Conservation (phyloP, 352 stramenopile genomes). For the Globisporangium okanoganense region DNA sequence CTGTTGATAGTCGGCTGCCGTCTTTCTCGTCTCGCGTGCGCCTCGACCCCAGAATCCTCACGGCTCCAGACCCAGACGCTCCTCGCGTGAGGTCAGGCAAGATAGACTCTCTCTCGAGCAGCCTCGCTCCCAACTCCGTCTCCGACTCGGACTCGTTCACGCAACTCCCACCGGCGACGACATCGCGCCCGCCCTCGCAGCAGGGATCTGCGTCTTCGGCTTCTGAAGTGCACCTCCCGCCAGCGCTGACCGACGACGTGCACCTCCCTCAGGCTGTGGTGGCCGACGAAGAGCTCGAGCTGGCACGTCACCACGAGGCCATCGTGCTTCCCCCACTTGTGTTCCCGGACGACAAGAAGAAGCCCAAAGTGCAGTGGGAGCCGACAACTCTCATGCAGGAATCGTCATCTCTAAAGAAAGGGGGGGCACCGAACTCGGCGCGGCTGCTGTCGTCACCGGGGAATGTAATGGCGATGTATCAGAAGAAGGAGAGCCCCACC, state of each 20-base stretch:
- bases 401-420: too few species aligned
- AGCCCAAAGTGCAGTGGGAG: slow-evolving; percentile 1
- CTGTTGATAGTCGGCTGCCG: neutral
- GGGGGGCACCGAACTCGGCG: neutral
- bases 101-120: slow-evolving; percentile 7
- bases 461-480: slow-evolving; percentile 1
- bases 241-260: neutral
- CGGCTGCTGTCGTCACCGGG: neutral
- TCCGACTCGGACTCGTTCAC: neutral
- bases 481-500: slow-evolving; percentile 6
- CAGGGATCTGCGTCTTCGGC: neutral
- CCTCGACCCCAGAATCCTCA: neutral
- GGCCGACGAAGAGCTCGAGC: slow-evolving; percentile 9
- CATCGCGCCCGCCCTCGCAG: neutral
- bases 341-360: slow-evolving; percentile 13
- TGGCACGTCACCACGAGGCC: neutral
- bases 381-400: slow-evolving; percentile 1
- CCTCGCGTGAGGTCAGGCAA: slow-evolving; percentile 2
- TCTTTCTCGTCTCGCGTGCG: neutral
- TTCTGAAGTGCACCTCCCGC: slow-evolving; percentile 1
- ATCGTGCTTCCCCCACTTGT: slow-evolving; percentile 13
- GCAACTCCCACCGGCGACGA: neutral
- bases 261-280: slow-evolving; percentile 5
- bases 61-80: neutral
- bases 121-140: neutral